These are phyloP conservation scores for Multifurca ochricompacta DNA, from an alignment of 768 basidiomycete species.

Conservation along the genomic window DNA sequence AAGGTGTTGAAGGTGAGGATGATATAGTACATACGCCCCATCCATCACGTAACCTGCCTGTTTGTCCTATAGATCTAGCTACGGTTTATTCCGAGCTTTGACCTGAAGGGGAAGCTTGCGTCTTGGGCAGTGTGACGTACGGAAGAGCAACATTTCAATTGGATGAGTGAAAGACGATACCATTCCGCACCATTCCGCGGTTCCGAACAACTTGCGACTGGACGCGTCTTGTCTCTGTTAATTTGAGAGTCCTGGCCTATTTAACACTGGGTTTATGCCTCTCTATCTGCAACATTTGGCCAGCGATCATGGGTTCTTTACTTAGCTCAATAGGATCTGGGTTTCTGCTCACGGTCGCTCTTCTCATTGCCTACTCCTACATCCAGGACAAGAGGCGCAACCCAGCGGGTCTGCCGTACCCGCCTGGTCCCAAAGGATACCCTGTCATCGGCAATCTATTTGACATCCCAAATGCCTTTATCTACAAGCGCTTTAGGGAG, in stretches of 20 bases:
- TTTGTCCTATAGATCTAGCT: no score
- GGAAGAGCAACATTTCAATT: no score
- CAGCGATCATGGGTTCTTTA: constrained; percentile 6
- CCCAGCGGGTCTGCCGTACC: constrained; percentile 19
- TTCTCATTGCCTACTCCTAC: constrained; percentile 7
- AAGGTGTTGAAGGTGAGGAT: no score
- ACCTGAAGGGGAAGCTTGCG: no score
- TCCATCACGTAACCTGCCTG: no score
- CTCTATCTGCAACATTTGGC: background rate
- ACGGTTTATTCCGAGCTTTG: no score
- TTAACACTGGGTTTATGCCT: background rate
- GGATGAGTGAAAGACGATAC: no score
- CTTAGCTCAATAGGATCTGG: background rate
- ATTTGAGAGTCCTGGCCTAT: background rate
- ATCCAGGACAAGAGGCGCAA: constrained; percentile 16
- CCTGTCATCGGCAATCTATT: constrained; percentile 23
- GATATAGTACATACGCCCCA: no score
- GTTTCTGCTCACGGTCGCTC: background rate
- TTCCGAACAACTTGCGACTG: background rate
- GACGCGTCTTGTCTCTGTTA: background rate
- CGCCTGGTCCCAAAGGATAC: constrained; percentile 23
- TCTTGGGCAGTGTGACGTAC: no score
- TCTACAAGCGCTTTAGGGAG: constrained; percentile 19
- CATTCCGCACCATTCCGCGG: background rate
- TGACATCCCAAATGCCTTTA: constrained; percentile 21